phyloP scores from a whole-genome alignment of 2,329 filamentous ascomycete genomes.

The Epicoccum sorghinum region DNA sequence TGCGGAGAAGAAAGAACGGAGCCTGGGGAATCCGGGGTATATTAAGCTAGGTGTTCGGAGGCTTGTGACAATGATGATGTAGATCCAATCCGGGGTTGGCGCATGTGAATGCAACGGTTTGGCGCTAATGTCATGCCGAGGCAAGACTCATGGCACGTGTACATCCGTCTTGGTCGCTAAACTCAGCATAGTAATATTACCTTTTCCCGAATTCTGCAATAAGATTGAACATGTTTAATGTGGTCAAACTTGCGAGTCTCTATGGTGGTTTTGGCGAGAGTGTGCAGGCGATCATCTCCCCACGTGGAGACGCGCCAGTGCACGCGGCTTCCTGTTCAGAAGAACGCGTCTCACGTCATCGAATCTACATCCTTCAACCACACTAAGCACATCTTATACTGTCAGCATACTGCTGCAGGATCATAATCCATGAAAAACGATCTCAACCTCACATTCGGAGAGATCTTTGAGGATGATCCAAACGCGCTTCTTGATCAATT shows the following conservation, averaged over 20 bases:
- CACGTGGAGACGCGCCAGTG: neutral
- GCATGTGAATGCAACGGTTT: constrained; percentile 30
- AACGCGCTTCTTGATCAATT: constrained; percentile 20
- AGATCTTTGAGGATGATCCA: constrained; percentile 22
- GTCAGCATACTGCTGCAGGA: neutral
- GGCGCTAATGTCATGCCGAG: constrained; percentile 23
- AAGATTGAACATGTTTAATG: neutral
- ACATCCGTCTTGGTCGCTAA: neutral
- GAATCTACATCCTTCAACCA: neutral
- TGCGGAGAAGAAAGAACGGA: constrained; percentile 1
- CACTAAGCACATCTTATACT: neutral
- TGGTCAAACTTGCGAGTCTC: neutral
- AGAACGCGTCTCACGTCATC: constrained; percentile 2
- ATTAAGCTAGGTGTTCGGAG: constrained; percentile 23
- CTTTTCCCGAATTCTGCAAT: neutral
- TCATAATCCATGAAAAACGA: constrained; percentile 20
- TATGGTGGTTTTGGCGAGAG: neutral
- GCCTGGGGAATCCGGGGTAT: constrained; percentile 21
- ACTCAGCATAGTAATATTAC: neutral
- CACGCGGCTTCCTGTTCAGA: neutral
- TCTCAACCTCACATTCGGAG: constrained; percentile 21
- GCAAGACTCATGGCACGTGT: constrained; percentile 27
- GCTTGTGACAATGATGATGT: constrained; percentile 32
- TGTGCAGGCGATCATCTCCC: too few relatives aligned
- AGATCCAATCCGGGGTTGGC: constrained; percentile 23